phyloP scores from a whole-genome alignment of 1,139 yeast genomes.

The Zygoascus hellenicus region DNA sequence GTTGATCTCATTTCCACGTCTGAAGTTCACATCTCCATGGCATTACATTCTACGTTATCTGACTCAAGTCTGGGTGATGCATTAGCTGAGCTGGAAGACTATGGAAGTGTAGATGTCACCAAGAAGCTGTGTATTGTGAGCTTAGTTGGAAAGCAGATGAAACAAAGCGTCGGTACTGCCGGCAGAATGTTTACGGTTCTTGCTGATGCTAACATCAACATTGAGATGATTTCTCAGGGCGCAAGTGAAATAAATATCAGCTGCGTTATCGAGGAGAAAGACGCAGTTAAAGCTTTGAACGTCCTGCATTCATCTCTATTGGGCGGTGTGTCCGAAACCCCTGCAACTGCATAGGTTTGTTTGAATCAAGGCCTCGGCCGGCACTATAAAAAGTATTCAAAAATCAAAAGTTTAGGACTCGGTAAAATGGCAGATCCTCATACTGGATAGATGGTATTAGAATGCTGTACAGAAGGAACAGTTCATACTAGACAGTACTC shows the following conservation, averaged over 20 bases:
- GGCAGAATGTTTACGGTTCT: conserved; percentile 94
- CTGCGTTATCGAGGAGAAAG: conserved; percentile 82
- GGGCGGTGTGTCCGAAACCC: conserved; percentile 3
- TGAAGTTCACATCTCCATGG: conserved; percentile 98
- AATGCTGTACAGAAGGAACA: no score
- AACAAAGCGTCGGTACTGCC: conserved; percentile 92
- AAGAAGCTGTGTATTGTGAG: conserved; percentile 86
- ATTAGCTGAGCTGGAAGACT: conserved; percentile 63
- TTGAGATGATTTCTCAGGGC: conserved; percentile 97
- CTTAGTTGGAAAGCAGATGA: conserved; percentile 95
- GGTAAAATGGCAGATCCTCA: no score
- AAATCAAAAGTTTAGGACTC: no score
- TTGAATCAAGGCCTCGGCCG: no score
- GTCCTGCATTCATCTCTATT: conserved; percentile 77
- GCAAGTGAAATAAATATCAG: conserved; percentile 96
- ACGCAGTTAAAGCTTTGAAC: conserved; percentile 78
- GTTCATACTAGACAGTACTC: no score
- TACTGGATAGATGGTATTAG: no score
- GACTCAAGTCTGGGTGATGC: conserved; percentile 64
- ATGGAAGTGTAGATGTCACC: conserved; percentile 86
- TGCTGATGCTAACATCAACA: conserved; percentile 87
- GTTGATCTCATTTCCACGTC: conserved; percentile 96
- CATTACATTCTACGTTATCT: conserved; percentile 63
- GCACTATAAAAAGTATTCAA: no score
- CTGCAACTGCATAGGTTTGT: no score